Evolutionary conservation across 306 rosid species (phyloP), one percentile per base, ranked within the genome.

Genomic region (Dalbergia cultrata): DNA sequence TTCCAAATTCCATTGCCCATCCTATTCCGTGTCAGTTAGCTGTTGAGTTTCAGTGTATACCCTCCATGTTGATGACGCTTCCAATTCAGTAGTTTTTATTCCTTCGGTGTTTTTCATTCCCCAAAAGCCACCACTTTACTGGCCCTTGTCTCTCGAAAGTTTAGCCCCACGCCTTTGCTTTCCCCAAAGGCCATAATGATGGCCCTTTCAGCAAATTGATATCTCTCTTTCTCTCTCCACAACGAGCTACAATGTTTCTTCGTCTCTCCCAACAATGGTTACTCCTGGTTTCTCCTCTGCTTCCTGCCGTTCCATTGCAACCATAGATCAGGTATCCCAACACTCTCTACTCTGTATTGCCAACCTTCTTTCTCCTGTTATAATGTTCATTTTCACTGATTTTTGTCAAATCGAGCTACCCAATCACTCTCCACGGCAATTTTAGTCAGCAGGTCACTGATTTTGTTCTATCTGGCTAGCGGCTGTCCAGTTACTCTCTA

Each of bases 321-420:
- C 89, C 73, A 83, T 78, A 78, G 86, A 90, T 83, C 91, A 86
- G 91, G 94, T 90, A 75, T 35, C 18, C 50, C 62, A 14, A 54
- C 41, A 17, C 83, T 74, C 60, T 60, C 60, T 33, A 9, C 79
- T 59, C 64, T 81, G n/a, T 67, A 0, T 21, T 75, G 19, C 22
- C 31, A 8, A 39, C 14, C 14, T 34, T 41, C 10, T 34, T 5
- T 59, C 57, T 47, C 43, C 50, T 35, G 18, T 14, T 26, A 13
- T 13, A 45, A 45, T 45, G 31, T 26, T 26, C 31, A 26, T 26
- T 26, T 26, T 26, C 31, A 26, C 31, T 26, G 1, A 26, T 26
- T 26, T 26, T 26, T 26, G 31, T 26, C 31, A 26, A 26, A 45
- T 45, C 9, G 12, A 45, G 50, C 13, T 45, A 26, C 31, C 31